These are phyloP conservation scores for Huntiella moniliformis DNA, from an alignment of 2,329 filamentous ascomycete species.

Conservation along the genomic window DNA sequence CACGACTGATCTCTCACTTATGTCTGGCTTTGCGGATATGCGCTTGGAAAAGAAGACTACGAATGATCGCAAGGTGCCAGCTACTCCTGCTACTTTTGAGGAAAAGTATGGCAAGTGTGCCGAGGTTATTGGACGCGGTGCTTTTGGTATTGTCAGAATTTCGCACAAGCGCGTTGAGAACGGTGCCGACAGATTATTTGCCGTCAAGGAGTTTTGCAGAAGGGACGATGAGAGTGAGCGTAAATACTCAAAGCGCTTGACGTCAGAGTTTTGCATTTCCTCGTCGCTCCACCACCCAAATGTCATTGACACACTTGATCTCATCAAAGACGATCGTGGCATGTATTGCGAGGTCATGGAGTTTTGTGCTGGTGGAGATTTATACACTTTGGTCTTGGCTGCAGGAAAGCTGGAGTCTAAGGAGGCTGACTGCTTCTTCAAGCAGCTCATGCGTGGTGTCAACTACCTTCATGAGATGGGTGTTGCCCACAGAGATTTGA, in stretches of 20 bases:
- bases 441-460: slow-evolving; percentile 96
- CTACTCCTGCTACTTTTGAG: slow-evolving; percentile 49
- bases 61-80: slow-evolving; percentile 21
- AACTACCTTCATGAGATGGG: slow-evolving; percentile 99
- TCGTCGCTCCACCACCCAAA: slow-evolving; percentile 93
- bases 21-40: slow-evolving; percentile 91
- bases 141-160: slow-evolving; percentile 92
- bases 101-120: slow-evolving; percentile 99
- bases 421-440: slow-evolving; percentile 96
- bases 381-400: slow-evolving; percentile 83
- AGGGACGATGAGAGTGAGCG: slow-evolving; percentile 87
- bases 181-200: slow-evolving; percentile 79
- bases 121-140: slow-evolving; percentile 85
- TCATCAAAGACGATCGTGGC: slow-evolving; percentile 88
- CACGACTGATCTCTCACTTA: slow-evolving; percentile 73
- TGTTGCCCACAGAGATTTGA: slow-evolving; percentile 87
- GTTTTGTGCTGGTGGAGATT: slow-evolving; percentile 87
- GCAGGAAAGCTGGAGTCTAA: slow-evolving; percentile 79
- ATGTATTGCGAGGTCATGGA: slow-evolving; percentile 99
- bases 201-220: slow-evolving; percentile 94
- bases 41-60: slow-evolving; percentile 24
- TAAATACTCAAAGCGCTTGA: slow-evolving; percentile 94
- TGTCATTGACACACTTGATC: slow-evolving; percentile 90
- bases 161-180: slow-evolving; percentile 86
- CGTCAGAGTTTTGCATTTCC: slow-evolving; percentile 95